These are phyloP conservation scores for Massarina eburnea DNA, from an alignment of 2,329 filamentous ascomycete species.

Conservation along the genomic window DNA sequence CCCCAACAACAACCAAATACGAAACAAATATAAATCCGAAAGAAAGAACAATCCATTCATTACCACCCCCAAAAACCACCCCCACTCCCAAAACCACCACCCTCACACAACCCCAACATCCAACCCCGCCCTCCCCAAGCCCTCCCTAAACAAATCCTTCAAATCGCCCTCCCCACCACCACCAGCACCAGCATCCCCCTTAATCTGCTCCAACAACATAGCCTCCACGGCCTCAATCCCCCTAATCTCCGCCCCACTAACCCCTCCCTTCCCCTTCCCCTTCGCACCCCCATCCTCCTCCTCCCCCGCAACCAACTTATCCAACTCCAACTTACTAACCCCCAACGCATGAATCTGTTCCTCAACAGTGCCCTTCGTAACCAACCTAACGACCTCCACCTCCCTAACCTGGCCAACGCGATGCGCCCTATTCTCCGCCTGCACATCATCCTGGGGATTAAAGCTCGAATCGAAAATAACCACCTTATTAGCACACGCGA, in stretches of 20 bases:
- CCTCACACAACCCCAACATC: slow-evolving; percentile 41
- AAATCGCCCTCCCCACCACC: slow-evolving; percentile 31
- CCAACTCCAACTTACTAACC: slow-evolving; percentile 88
- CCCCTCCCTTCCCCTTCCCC: slow-evolving; percentile 17
- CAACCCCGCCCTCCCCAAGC: slow-evolving; percentile 46
- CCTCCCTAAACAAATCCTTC: slow-evolving; percentile 45
- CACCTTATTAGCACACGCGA: slow-evolving; percentile 95
- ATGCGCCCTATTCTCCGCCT: slow-evolving; percentile 95
- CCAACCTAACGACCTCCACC: slow-evolving; percentile 85
- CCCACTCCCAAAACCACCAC: slow-evolving; percentile 4
- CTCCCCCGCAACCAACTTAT: slow-evolving; percentile 69
- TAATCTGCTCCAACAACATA: slow-evolving; percentile 43
- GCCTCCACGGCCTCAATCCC: slow-evolving; percentile 41
- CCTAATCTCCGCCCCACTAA: slow-evolving; percentile 38
- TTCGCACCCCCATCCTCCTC: slow-evolving; percentile 41
- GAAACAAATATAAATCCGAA: too few species aligned
- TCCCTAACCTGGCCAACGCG: slow-evolving; percentile 87
- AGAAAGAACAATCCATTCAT: too few species aligned
- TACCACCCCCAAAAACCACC: too few species aligned
- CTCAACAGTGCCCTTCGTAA: slow-evolving; percentile 81
- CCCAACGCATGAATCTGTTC: slow-evolving; percentile 91
- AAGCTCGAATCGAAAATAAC: slow-evolving; percentile 97
- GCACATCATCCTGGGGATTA: slow-evolving; percentile 97
- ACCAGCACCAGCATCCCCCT: neutral
- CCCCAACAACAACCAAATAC: too few species aligned